A percentile compares a stretch with the other conserved stretches of the same genome.
These are phyloP conservation scores for Colletotrichum sansevieriae DNA, from an alignment of 2,329 filamentous ascomycete species.

Conservation along the genomic window DNA sequence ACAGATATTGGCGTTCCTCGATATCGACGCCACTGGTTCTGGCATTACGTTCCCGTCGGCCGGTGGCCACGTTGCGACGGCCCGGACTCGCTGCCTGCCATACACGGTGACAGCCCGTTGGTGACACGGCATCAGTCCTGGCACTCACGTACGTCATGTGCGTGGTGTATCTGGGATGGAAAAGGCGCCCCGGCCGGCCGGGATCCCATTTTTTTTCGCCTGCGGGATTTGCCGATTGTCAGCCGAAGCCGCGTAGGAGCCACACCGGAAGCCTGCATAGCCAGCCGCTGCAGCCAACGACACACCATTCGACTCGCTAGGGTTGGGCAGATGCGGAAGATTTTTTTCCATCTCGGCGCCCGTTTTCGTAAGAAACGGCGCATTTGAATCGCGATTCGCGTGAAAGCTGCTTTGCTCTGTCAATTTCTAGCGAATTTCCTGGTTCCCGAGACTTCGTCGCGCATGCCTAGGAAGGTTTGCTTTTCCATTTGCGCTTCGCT, in stretches of 20 bases:
- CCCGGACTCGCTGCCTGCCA: neutral
- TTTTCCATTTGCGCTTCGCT: conserved; percentile 39
- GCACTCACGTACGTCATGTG: too few relatives aligned
- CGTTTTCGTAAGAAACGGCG: neutral
- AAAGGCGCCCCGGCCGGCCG: too few relatives aligned
- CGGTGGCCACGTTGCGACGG: neutral
- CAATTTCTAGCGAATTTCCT: neutral
- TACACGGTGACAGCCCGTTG: neutral
- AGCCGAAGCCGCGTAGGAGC: too few relatives aligned
- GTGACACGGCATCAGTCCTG: conserved; percentile 4
- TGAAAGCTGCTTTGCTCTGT: neutral
- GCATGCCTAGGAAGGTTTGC: fast-evolving
- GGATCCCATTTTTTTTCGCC: too few relatives aligned
- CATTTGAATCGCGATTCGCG: too few relatives aligned
- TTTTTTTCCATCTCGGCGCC: neutral
- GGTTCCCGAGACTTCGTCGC: neutral
- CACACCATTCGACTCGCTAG: neutral
- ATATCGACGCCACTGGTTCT: conserved; percentile 15
- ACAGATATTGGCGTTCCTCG: conserved; percentile 17
- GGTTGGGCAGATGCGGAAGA: neutral
- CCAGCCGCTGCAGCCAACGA: neutral
- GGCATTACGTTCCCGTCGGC: neutral
- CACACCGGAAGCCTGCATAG: neutral
- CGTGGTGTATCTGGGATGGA: too few relatives aligned
- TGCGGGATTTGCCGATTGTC: too few relatives aligned